Evolutionary conservation across 768 basidiomycete genomes (phyloP), one percentile per base, ranked within the genome.

Genomic region (Podaxis sp.): DNA sequence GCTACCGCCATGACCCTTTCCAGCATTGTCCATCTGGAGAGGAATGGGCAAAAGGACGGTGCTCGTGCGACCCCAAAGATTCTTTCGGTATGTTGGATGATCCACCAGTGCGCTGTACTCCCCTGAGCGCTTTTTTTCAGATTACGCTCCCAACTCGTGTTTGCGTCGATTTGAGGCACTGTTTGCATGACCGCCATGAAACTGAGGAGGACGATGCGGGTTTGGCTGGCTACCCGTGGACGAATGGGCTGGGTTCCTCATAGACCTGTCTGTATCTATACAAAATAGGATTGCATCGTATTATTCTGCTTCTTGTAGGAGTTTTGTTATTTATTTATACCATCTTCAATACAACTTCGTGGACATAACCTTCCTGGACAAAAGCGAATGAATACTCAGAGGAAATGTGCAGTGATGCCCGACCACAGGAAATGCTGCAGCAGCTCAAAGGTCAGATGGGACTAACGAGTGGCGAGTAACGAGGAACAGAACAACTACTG

Each of bases 1-100:
- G 93, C 0, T 95, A 94, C 71, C 76, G 82, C 63, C 92, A 95
- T 63, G 82, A 89, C 58, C 85, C 83, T 4, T 93, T 91, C 77
- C 86, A 89, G 67, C 89, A 89, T 64, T 91, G 92, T 73, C 85
- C 86, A 0, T 70, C 76, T 61, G 86, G 84, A 14, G 74, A 79
- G 7, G 66, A 73, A 3, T 90, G 89, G 79, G 66, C 69, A 0
- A 72, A 77, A 59, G 85, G 87, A 3, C 83, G 81, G 50, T 92
- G 91, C 68, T 82, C 87, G 65, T 93, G 91, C 70, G 84, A 91
- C 69, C 80, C 81, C n/a, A 72, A 70, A 36, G 82, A 89, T 61
- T 87, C 81, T 65, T 91, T 93, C 68, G 89, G 90, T 84, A 55
- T 46, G 84, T 69, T 23, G 48, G 57, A 40, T 27, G n/a, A 25